Evolutionary conservation across 345 rosid species (phyloP).

Genomic region (Pseudoturritis turrita): DNA sequence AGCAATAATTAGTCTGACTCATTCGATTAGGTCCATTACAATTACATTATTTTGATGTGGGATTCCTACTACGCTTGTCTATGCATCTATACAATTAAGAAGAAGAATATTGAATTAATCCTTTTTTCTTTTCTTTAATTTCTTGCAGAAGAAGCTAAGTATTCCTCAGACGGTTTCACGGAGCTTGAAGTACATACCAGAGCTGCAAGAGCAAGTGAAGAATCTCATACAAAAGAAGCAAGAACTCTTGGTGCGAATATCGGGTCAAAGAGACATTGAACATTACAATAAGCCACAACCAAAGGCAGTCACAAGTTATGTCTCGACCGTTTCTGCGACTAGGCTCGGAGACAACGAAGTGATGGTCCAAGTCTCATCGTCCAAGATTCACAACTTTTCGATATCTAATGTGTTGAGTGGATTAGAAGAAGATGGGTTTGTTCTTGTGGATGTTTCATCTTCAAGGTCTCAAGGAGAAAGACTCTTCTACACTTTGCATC

Average conservation of each 20-base stretch:
- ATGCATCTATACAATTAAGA: background rate
- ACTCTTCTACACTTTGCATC: constrained; percentile 49
- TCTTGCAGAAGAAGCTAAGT: constrained; percentile 50
- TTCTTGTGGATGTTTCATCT: constrained; percentile 51
- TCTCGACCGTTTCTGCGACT: constrained; percentile 37
- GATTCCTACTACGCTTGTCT: background rate
- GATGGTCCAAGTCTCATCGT: constrained; percentile 42
- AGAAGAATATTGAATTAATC: background rate
- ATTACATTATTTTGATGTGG: background rate
- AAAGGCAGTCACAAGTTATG: constrained; percentile 13
- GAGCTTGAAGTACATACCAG: constrained; percentile 52
- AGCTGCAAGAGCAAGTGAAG: constrained; percentile 44
- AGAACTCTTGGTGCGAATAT: constrained; percentile 35
- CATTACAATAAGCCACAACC: constrained; percentile 15
- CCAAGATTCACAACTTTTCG: constrained; percentile 28
- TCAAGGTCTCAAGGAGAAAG: constrained; percentile 48
- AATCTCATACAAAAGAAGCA: constrained; percentile 34
- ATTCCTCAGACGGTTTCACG: constrained; percentile 46
- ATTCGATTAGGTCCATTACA: background rate
- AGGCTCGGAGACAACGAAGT: constrained; percentile 44
- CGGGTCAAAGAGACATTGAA: constrained; percentile 25
- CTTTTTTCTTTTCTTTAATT: background rate
- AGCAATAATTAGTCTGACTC: background rate
- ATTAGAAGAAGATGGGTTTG: constrained; percentile 45
- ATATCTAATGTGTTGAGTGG: constrained; percentile 38